Base-by-base conservation (phyloP, 768 basidiomycete species). In the Leucocoprinus sp. region DNA sequence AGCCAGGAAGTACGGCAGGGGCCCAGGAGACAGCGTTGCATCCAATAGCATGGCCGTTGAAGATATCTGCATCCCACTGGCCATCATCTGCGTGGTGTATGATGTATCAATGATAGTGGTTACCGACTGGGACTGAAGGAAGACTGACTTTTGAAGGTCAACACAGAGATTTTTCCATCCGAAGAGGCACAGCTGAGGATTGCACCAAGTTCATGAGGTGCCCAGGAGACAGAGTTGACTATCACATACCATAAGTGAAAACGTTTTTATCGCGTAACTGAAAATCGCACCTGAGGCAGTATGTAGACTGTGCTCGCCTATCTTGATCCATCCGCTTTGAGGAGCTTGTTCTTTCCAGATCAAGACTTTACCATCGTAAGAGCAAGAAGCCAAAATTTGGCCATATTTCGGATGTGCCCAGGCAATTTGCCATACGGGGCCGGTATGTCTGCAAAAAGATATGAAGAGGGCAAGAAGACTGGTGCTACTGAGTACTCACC, bases 361-460 rank as follows among this genome's bases (percentile, higher is more conserved):
- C 64, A 97, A 76, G 15, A 96, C 96, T 57, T 95, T 90, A 37
- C 96, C 93, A 55, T 99, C 96, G 62, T 98, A 98, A 4, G 93
- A 96, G 59, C 92, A 95, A n/a, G 90, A 93, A 22, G 95, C 95
- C 43, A 99, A 80, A 57, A 99, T 95, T 51, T 86, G 82, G 1
- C 96, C 96, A 57, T 87, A 99, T 62, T 92, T 96, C 19, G 96
- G 96, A 56, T 99, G 95, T 2, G 89, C 95, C 96, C 96, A 99
- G 18, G 93, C 80, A 41, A 99, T 84, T 57, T 95, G 92, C 93
- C 95, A 98, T 28, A 99, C 93, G 5, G 96, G 95, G 8, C 95
- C 93, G 3, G 88, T 89, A 64, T 98, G 96, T 31, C 93, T 96
- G 52, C 17, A 39, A 35, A 43, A 28, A 21, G 28, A 12, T 48